Evolutionary conservation across 2,329 filamentous ascomycete genomes (phyloP), one percentile per base, ranked within the genome.

Genomic region (Berkeleyomyces rouxiae): DNA sequence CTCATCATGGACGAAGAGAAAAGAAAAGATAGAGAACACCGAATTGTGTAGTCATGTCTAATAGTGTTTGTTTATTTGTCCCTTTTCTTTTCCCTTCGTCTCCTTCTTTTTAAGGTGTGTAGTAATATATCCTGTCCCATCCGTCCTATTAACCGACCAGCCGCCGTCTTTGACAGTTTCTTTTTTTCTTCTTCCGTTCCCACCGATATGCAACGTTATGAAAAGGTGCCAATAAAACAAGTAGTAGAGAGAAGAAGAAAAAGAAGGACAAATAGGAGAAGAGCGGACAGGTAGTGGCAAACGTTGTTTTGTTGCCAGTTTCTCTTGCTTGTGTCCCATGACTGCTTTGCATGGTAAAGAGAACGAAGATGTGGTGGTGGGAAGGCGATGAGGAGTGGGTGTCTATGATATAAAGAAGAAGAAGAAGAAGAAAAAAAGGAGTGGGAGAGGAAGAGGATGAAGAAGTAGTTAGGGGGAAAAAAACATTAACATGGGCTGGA

Each of bases 401-500:
- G 10, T 16, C 39, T 43, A 10, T 4, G 57, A 53, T 36, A 37
- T 13, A 44, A 37, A 57, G 13, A 55, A 43, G 6, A 55, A 57
- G 13, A 55, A 43, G 6, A 55, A 23, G 23, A 23, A 23, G 23
- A 23, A 23, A 23, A 23, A 23, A 23, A 23, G 23, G 23, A 23
- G 23, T 23, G 23, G 23, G 23, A 23, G 23, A 23, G 23, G 23
- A 23, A 42, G 10, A 61, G n/a, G n/a, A n/a, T 23, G 13, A n/a
- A 23, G 49, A 37, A 53, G 23, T 5, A 36, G 47, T 10, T 31
- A 3, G 11, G 33, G 31, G 9, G n/a, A 40, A 16, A 63, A 53
- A 59, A 46, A 57, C 36, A 49, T 61, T 55, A 61, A 59, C 55
- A 59, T n/a, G 43, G 55, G 31, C 55, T 59, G 55, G 61, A 59